These are phyloP conservation scores for Cylindrotheca fusiformis DNA, from an alignment of 108 stramenopile genomes.

Conservation along the genomic window DNA sequence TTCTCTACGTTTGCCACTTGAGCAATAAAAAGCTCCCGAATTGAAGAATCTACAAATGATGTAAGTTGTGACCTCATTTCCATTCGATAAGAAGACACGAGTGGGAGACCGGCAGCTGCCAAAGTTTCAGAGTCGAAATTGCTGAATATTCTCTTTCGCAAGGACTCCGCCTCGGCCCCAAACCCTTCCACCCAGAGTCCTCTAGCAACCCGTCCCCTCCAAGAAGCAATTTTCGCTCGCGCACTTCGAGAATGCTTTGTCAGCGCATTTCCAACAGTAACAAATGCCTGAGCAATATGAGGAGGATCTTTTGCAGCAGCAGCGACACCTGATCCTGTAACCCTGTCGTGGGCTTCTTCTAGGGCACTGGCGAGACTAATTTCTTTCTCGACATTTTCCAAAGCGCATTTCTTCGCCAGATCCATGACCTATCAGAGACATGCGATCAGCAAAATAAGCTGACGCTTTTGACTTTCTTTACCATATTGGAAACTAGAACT, in stretches of 20 bases:
- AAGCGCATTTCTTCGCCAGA: conserved; percentile 31
- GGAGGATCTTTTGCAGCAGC: conserved; percentile 66
- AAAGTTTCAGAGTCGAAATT: conserved; percentile 78
- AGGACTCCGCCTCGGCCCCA: conserved; percentile 51
- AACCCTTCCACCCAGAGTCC: conserved; percentile 67
- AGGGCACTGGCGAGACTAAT: conserved; percentile 39
- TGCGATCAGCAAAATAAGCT: no score
- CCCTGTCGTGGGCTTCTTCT: conserved; percentile 44
- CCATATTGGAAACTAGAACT: no score
- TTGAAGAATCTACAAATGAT: conserved; percentile 45
- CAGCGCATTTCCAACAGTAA: conserved; percentile 69
- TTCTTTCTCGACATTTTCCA: conserved; percentile 17
- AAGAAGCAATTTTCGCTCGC: conserved; percentile 64
- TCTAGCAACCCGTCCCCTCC: conserved; percentile 66
- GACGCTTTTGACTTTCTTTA: no score
- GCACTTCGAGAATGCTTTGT: conserved; percentile 55
- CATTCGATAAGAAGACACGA: conserved; percentile 58
- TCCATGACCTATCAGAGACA: conserved; percentile 55
- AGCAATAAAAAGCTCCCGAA: conserved; percentile 54
- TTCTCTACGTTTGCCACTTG: conserved; percentile 64
- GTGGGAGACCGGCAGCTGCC: conserved; percentile 64
- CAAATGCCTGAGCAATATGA: conserved; percentile 61
- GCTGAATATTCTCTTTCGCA: conserved; percentile 48
- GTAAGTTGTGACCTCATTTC: conserved; percentile 59
- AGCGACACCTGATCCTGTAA: conserved; percentile 38